Evolutionary conservation across 1,284 basidiomycete genomes (phyloP), one percentile per base, ranked within the genome.

Genomic region (Nidula niveotomentosa): DNA sequence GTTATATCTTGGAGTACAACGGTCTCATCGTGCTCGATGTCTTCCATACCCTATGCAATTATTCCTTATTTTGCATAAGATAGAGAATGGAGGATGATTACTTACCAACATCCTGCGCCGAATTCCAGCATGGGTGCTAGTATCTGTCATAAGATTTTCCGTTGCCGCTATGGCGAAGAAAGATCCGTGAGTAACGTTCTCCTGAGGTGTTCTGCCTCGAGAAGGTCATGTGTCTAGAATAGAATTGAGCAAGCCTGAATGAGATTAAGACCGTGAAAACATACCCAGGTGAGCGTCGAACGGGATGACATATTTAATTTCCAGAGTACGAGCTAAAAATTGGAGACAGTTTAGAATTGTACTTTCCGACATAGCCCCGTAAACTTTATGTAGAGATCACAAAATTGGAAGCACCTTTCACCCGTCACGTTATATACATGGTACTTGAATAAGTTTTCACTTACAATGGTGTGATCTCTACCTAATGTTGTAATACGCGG

Each of bases 381-480:
- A 90, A 17, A 86, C 76, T 63, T 83, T 83, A 72, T 88, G 70
- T 41, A 93, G 70, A 5, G 90, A 79, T 41, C 89, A 84, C 10
- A 93, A 76, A 59, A 91, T 89, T 7, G 90, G 89, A 30, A 88
- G 77, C 12, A 79, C 76, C 77, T 79, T 23, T 23, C 23, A 23
- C 23, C 5, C 23, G 23, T 23, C 23, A 5, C 23, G 5, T 23
- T 23, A 23, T 2, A 5, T 23, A 23, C 23, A 23, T 23, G 23
- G 23, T 23, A 23, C 23, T 23, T 23, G 3, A 23, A 23, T 23
- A 23, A 5, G 23, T 5, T 5, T 23, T 23, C 10, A 61, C 71
- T 50, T 39, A 89, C 88, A 58, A 92, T 89, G 2, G 90, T 89
- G 63, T 91, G 89, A 60, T 91, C 90, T 7, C 90, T 91, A 41